Base-by-base conservation (phyloP, 2,329 filamentous ascomycete genomes). In the Paramyrothecium sp. region DNA sequence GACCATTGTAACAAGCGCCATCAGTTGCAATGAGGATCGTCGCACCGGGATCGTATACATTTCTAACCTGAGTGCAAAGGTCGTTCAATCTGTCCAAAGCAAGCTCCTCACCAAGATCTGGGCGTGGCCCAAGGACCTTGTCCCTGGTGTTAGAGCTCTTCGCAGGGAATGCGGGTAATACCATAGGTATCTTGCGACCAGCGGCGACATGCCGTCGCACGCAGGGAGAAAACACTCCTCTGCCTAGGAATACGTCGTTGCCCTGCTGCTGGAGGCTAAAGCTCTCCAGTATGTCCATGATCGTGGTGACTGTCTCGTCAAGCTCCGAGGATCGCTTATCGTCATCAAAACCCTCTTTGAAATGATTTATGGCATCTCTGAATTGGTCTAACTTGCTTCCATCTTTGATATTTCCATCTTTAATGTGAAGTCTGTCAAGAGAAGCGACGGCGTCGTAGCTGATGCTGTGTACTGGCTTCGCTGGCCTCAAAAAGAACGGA, bases 1-100 rank as follows among this genome's bases (percentile, higher is more conserved):
- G 20, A 60, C 58, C 58, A 30, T 60, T 60, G 51, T 57, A 60
- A 17, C 49, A 54, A 13, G 47, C 51, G 16, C 58, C 58, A 30
- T 60, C 58, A 3, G 58, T 54, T 7, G 56, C 54, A 51, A 60
- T 58, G 13, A 54, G 26, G 30, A 57, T 46, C 19, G 30, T 51
- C 8, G 58, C 58, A 7, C 58, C 58, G 3, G 53, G 58, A 44
- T 51, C 30, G 22, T 60, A 60, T 8, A 60, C 51, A n/a, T 51
- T 20, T 7, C 48, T 26, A 17, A 60, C 57, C 13, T 33, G 20
- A 3, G 22, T 26, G 53, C 53, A 57, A 7, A 60, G 48, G 20
- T 57, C 56, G 30, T 57, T 53, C 3, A 60, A 46, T n/a, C 56
- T 47, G 20, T 54, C 53, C 41, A 60, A 44, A 7, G 55, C 55